Conservation (phyloP, 2,329 filamentous ascomycete genomes). For the Sphaerostilbella broomeana region DNA sequence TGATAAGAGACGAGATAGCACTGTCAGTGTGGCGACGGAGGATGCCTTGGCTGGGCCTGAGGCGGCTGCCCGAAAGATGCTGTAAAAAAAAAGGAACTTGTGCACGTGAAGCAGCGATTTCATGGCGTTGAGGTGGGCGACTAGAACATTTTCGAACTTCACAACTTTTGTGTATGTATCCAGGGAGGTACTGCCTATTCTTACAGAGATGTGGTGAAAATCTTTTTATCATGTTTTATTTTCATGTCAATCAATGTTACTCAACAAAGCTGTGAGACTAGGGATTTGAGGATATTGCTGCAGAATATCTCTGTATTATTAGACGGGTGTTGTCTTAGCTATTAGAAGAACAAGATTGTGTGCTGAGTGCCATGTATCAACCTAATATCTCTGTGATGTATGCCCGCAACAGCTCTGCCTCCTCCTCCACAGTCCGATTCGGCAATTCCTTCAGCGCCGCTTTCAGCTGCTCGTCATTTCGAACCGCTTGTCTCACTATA, state of each 20-base stretch:
- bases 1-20: constrained; percentile 34
- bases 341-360: too few relatives aligned
- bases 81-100: constrained; percentile 19
- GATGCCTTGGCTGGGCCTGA: constrained; percentile 25
- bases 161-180: constrained; percentile 9
- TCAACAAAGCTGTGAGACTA: neutral
- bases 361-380: constrained; percentile 18
- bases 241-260: neutral
- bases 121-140: constrained; percentile 26
- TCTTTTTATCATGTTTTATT: too few relatives aligned
- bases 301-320: too few relatives aligned
- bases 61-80: constrained; percentile 30
- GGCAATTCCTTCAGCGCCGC: constrained; percentile 37
- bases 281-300: too few relatives aligned
- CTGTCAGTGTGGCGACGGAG: constrained; percentile 29
- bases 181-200: constrained; percentile 1
- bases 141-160: constrained; percentile 17
- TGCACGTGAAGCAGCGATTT: constrained; percentile 12
- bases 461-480: constrained; percentile 33
- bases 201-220: neutral
- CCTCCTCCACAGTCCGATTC: constrained; percentile 44
- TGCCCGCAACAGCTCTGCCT: constrained; percentile 39
- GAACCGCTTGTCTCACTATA: constrained; percentile 36
- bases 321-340: too few relatives aligned
- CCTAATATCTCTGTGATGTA: constrained; percentile 39